Evolutionary conservation across 768 basidiomycete species (phyloP).

Genomic region (Psilocybe cyanescens): DNA sequence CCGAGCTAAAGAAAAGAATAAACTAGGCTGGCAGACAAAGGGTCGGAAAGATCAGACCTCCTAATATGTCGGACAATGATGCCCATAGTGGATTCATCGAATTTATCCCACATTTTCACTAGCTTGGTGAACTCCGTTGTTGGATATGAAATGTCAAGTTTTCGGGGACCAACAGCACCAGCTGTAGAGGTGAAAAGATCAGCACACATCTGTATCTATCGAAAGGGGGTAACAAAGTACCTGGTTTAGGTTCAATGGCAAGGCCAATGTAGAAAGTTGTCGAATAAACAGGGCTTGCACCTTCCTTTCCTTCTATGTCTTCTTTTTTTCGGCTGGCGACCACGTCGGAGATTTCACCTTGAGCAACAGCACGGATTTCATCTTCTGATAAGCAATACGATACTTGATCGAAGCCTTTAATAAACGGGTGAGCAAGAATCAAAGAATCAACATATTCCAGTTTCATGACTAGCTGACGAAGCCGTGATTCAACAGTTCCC

Average conservation of each 20-base stretch:
- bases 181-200: conserved; percentile 45
- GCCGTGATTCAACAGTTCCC: conserved; percentile 98
- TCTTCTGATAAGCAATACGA: conserved; percentile 84
- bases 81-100: conserved; percentile 90
- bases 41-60: conserved; percentile 52
- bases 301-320: conserved; percentile 78
- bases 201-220: background rate
- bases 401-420: conserved; percentile 91
- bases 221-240: conserved; percentile 43
- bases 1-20: conserved; percentile 48
- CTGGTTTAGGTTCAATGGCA: conserved; percentile 86
- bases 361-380: conserved; percentile 86
- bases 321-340: conserved; percentile 75
- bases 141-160: conserved; percentile 95
- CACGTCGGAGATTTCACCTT: conserved; percentile 81
- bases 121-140: conserved; percentile 94
- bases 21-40: background rate
- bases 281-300: conserved; percentile 82
- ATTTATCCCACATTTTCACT: conserved; percentile 96
- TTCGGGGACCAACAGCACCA: conserved; percentile 76
- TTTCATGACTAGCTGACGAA: conserved; percentile 97
- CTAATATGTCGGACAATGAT: conserved; percentile 93
- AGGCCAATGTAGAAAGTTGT: conserved; percentile 99
- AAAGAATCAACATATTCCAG: conserved; percentile 95
- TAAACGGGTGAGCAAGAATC: conserved; percentile 91